Evolutionary conservation across 164 flowering plant genomes (phyloP), one percentile per base, ranked within the genome.

Genomic region (Macadamia tetraphylla): DNA sequence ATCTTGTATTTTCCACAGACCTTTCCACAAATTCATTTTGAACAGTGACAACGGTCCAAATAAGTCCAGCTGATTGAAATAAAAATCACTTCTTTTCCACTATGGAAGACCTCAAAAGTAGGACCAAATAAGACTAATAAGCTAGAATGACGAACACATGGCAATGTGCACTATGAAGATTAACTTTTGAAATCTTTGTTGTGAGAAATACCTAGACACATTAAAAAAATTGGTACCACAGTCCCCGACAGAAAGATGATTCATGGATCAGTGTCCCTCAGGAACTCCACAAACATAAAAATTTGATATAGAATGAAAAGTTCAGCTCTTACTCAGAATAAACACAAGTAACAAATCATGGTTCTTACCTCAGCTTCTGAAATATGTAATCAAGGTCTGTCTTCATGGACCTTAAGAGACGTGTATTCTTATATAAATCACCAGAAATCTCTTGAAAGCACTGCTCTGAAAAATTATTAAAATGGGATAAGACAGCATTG

Each of bases 401-500:
- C 74, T 92, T 94, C 94, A 94, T 90, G 29, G 99, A 89, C 78
- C 69, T 87, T 67, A 94, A 52, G 48, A 89, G 78, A 35, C 88
- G 89, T 13, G 96, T 85, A 66, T 86, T 83, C 65, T 73, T 84
- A 0, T 86, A 48, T 48, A 94, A 79, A 68, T 94, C 99, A 56
- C 78, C 71, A 30, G 90, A 78, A 68, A 92, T 85, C 71, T 89
- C 96, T 0, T 83, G 74, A 67, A 81, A 88, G 66, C 97, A 92
- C 61, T 87, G 71, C 77, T 89, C 94, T 1, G 99, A 92, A 64
- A 75, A 87, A 44, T 92, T 91, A 69, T 90, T 92, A 51, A 89
- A 94, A 81, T 94, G 99, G 17, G 98, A 86, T 48, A 94, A 78
- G 12, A 94, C 92, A 30, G 99, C 99, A 79, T 92, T 92, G 79